Evolutionary conservation across 768 basidiomycete genomes (phyloP), one percentile per base, ranked within the genome.

Genomic region (Termitomyces sp.): DNA sequence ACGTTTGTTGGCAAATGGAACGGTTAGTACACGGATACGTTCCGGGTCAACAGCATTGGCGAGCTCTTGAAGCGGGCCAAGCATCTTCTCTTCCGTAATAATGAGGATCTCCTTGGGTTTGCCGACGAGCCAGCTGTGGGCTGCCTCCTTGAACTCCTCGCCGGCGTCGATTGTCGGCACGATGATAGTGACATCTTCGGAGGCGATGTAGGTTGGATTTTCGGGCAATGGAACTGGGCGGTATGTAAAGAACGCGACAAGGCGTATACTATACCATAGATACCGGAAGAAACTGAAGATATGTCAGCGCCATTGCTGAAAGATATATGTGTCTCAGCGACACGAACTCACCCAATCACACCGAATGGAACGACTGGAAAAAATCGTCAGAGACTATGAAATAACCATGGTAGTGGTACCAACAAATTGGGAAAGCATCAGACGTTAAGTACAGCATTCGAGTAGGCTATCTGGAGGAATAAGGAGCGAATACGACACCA

Each of bases 151-250:
- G 79, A 95, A 95, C 73, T 94, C 93, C 72, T 95, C 93, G 52
- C 94, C 95, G 3, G 95, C 93, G 70, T 97, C 94, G 68, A 97
- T 95, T 61, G 93, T 96, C 41, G 94, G 94, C 3, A 96, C 95
- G 61, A 97, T 93, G 70, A 96, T 95, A 44, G 94, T 97, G 64
- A 97, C 94, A 77, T 97, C 94, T 70, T 97, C 94, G 1, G 84
- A 80, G 54, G 93, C 89, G 67, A 91, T 77, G 70, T 95, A 96
- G 23, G 93, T 95, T 1, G 94, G 93, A 70, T 93, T 88, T 76
- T 89, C 85, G 53, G 94, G 94, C 14, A 95, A 76, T 1, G 93
- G 93, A 49, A 96, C 85, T n/a, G 93, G 93, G 60, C 86, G 83
- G 77, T 95, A 95, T 46, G 87, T 84, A 66, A 81, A 78, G 26